Percentiles rank a stretch among this genome's conserved stretches.
Evolutionary conservation across 2,329 filamentous ascomycete genomes (phyloP).

Genomic region (Plectosphaerella plurivora): DNA sequence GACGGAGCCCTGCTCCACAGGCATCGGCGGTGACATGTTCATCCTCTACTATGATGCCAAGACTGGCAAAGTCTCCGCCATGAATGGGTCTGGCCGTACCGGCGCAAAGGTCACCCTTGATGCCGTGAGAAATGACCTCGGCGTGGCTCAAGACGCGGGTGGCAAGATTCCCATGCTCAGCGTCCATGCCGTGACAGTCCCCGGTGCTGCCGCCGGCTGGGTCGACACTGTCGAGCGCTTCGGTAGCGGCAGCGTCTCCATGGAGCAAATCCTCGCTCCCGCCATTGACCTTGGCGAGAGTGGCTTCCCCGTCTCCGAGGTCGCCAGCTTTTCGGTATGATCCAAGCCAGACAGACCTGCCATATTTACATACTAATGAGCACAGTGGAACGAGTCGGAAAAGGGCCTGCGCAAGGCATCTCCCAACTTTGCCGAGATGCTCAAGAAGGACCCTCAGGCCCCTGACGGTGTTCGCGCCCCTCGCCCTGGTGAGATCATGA

Average conservation of each 20-base stretch:
- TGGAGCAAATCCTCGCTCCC: slow-evolving; percentile 75
- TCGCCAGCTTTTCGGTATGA: slow-evolving; percentile 65
- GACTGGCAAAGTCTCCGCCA: slow-evolving; percentile 73
- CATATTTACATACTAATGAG: neutral
- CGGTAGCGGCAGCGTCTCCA: slow-evolving; percentile 75
- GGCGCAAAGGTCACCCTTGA: slow-evolving; percentile 66
- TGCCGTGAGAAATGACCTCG: slow-evolving; percentile 64
- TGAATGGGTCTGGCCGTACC: slow-evolving; percentile 92
- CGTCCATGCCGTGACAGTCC: slow-evolving; percentile 79
- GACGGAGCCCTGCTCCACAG: slow-evolving; percentile 88
- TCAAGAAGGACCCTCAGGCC: slow-evolving; percentile 70
- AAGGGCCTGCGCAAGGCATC: slow-evolving; percentile 64
- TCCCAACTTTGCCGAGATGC: slow-evolving; percentile 81
- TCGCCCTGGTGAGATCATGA: slow-evolving; percentile 79
- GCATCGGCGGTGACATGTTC: slow-evolving; percentile 97
- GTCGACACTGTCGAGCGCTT: slow-evolving; percentile 83
- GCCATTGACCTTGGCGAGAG: slow-evolving; percentile 83
- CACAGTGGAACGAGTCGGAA: slow-evolving; percentile 70
- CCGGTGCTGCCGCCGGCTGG: slow-evolving; percentile 91
- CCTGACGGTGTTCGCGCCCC: slow-evolving; percentile 71
- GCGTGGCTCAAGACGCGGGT: slow-evolving; percentile 50
- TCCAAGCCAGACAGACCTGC: neutral
- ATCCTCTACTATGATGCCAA: slow-evolving; percentile 86
- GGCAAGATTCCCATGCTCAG: slow-evolving; percentile 68
- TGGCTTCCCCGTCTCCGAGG: slow-evolving; percentile 84